phyloP scores from a whole-genome alignment of 768 basidiomycete species.

The Leccinellum luteum region DNA sequence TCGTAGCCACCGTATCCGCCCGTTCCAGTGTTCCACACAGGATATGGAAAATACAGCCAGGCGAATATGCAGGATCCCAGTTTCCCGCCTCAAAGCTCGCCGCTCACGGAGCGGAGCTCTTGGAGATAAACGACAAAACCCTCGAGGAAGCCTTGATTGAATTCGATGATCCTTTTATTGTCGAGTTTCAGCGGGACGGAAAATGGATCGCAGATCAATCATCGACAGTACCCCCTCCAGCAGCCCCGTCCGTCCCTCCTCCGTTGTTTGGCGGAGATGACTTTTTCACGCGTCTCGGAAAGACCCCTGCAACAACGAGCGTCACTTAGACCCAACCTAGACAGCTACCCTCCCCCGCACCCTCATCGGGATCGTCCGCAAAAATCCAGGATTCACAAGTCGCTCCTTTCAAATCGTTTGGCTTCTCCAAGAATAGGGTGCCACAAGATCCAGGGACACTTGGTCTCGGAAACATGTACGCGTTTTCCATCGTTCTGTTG shows the following conservation, averaged over 20 bases:
- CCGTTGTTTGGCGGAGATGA: slow-evolving; percentile 56
- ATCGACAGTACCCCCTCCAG: slow-evolving; percentile 1
- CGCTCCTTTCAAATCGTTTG: slow-evolving; percentile 32
- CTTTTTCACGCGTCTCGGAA: slow-evolving; percentile 52
- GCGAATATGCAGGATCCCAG: slow-evolving; percentile 32
- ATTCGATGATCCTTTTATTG: slow-evolving; percentile 65
- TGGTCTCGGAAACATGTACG: slow-evolving; percentile 86
- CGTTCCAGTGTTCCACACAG: slow-evolving; percentile 43
- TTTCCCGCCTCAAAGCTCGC: slow-evolving; percentile 28
- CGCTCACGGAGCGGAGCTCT: slow-evolving; percentile 36
- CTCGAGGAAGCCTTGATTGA: slow-evolving; percentile 59
- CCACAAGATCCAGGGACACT: slow-evolving; percentile 69
- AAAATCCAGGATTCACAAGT: slow-evolving; percentile 28
- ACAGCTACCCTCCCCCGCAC: slow-evolving; percentile 21
- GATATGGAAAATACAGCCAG: slow-evolving; percentile 58
- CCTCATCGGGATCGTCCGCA: slow-evolving; percentile 19
- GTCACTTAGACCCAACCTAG: slow-evolving; percentile 24
- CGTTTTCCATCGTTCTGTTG: slow-evolving; percentile 10
- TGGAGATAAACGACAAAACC: slow-evolving; percentile 43
- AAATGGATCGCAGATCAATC: slow-evolving; percentile 54
- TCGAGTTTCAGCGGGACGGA: slow-evolving; percentile 66
- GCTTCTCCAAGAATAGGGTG: slow-evolving; percentile 37
- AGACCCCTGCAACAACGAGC: slow-evolving; percentile 19
- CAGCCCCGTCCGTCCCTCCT: slow-evolving; percentile 31
- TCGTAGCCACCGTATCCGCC: slow-evolving; percentile 39